A percentile compares a stretch with the other conserved stretches of the same genome.
phyloP scores from a whole-genome alignment of 2,329 filamentous ascomycete genomes.

The Neonectria punicea region DNA sequence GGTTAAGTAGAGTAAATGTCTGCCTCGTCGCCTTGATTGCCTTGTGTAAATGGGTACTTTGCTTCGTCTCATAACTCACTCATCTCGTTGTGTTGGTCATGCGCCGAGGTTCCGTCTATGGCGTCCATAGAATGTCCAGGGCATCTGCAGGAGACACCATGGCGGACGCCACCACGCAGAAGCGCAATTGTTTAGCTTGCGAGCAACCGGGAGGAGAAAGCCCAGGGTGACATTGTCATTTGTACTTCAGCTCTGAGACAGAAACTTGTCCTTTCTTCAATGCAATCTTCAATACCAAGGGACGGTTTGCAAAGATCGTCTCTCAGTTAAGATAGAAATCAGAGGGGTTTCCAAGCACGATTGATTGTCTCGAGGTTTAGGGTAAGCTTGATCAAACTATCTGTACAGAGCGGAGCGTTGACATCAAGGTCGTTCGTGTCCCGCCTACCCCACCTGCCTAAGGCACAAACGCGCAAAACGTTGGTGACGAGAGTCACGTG shows the following conservation, averaged over 20 bases:
- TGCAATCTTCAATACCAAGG: too few relatives aligned
- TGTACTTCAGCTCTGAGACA: not conserved
- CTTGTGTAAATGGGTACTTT: not conserved
- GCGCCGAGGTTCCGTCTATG: not conserved
- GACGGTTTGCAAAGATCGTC: not conserved
- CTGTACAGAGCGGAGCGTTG: slow-evolving; percentile 32
- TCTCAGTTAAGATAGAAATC: not conserved
- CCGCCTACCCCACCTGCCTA: slow-evolving; percentile 32
- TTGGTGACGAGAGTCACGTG: slow-evolving; percentile 38
- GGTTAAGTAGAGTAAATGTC: not conserved
- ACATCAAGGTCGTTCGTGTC: slow-evolving; percentile 41
- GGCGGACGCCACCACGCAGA: not conserved
- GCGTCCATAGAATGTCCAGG: not conserved
- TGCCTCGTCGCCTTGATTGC: not conserved
- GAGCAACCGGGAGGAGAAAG: not conserved
- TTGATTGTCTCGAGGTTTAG: slow-evolving; percentile 10
- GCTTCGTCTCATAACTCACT: not conserved
- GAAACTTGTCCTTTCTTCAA: not conserved
- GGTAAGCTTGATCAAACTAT: slow-evolving; percentile 28
- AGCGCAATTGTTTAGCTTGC: not conserved
- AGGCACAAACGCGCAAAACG: slow-evolving; percentile 40
- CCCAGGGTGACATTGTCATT: not conserved
- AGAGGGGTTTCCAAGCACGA: not conserved
- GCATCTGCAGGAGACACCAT: not conserved
- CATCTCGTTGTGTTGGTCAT: not conserved